phyloP scores from a whole-genome alignment of 2,329 filamentous ascomycete genomes.

The Incumbomyces delicatus region DNA sequence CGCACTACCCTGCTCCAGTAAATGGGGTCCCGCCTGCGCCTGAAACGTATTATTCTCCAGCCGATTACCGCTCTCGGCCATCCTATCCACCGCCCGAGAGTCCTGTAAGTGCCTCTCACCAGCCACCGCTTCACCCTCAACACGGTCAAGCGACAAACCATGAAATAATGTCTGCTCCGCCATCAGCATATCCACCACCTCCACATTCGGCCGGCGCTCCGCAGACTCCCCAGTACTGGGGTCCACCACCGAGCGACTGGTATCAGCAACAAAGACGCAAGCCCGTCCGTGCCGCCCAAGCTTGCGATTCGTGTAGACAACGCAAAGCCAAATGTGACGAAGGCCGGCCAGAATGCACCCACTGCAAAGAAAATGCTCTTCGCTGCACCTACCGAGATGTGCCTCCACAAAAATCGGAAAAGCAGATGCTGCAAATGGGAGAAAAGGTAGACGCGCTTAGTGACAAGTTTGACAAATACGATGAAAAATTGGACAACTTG shows the following conservation, averaged over 20 bases:
- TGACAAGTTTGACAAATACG: constrained; percentile 12
- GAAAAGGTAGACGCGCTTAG: constrained; percentile 14
- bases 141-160: constrained; percentile 16
- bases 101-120: constrained; percentile 17
- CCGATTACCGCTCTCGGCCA: constrained; percentile 18
- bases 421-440: constrained; percentile 18
- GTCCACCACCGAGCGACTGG: background rate
- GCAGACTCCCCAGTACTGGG: constrained; percentile 10
- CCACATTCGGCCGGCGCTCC: constrained; percentile 15
- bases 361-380: constrained; percentile 76
- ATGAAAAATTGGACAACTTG: background rate
- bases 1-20: constrained; percentile 16
- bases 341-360: constrained; percentile 68
- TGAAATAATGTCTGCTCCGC: constrained; percentile 19
- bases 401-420: constrained; percentile 73
- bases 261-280: constrained; percentile 12
- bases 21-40: constrained; percentile 16
- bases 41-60: constrained; percentile 12
- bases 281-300: constrained; percentile 41
- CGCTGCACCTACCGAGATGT: constrained; percentile 85
- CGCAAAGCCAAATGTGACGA: constrained; percentile 91
- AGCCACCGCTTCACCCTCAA: constrained; percentile 12
- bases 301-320: constrained; percentile 80
- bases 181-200: constrained; percentile 14
- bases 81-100: constrained; percentile 16